Percentiles rank a stretch among this genome's conserved stretches.
Conservation (phyloP, 2,329 filamentous ascomycete species). For the Fusarium veterinarium region DNA sequence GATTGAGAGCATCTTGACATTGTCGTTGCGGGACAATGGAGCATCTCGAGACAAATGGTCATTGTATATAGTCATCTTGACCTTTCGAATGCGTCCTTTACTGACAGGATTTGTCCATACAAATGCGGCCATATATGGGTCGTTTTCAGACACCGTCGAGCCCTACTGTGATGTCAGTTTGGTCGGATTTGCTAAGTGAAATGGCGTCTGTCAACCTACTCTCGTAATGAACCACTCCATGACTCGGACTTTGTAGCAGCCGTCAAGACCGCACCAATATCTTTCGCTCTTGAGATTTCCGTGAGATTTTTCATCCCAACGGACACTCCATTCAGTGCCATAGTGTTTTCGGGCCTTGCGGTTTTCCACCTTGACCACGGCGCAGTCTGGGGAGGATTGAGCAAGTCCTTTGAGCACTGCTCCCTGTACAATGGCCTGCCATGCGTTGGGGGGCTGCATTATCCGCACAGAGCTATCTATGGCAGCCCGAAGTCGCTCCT, state of each 20-base stretch:
- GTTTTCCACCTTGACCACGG: constrained; percentile 53
- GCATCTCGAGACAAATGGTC: constrained; percentile 48
- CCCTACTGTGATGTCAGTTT: constrained; percentile 42
- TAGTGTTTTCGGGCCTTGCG: constrained; percentile 59
- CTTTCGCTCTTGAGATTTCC: constrained; percentile 47
- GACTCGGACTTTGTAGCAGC: constrained; percentile 51
- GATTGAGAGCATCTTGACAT: constrained; percentile 51
- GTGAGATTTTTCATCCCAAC: constrained; percentile 49
- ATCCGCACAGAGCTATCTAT: constrained; percentile 53
- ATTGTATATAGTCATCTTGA: constrained; percentile 54
- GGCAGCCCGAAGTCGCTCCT: constrained; percentile 52
- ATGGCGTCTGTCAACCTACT: constrained; percentile 37
- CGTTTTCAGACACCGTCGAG: constrained; percentile 54
- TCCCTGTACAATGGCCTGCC: constrained; percentile 61
- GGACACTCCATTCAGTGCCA: constrained; percentile 51
- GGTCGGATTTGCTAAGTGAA: neutral
- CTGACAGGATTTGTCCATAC: constrained; percentile 48
- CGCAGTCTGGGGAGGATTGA: constrained; percentile 49
- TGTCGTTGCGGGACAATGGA: constrained; percentile 51
- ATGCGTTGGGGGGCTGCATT: constrained; percentile 59
- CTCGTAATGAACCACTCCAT: constrained; percentile 59
- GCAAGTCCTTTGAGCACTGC: constrained; percentile 62
- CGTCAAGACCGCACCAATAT: constrained; percentile 53
- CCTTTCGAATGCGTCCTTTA: constrained; percentile 48
- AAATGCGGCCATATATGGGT: constrained; percentile 51